Evolutionary conservation across 371 early-diverging fungal species (phyloP).

Genomic region (Zychaea mexicana): DNA sequence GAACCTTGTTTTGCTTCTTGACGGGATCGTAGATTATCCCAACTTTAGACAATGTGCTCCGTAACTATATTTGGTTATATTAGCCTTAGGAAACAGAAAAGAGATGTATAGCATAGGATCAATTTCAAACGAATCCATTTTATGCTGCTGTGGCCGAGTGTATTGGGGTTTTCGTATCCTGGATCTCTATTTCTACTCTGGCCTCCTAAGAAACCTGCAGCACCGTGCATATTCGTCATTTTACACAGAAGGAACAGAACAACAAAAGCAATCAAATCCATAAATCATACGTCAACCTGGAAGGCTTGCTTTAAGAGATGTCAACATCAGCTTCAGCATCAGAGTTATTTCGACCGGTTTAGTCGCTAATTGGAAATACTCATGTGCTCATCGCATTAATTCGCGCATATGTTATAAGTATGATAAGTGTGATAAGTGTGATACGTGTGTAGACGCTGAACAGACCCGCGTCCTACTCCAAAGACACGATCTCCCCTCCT

Average conservation of each 20-base stretch:
- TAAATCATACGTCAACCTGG: not conserved
- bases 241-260: not conserved
- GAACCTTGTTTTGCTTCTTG: constrained; percentile 21
- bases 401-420: too few relatives aligned
- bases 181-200: constrained; percentile 6
- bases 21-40: constrained; percentile 20
- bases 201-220: constrained; percentile 10
- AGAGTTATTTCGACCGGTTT: too few relatives aligned
- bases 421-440: too few relatives aligned
- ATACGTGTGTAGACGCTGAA: too few relatives aligned
- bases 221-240: constrained; percentile 13
- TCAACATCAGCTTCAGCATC: too few relatives aligned
- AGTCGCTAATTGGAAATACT: too few relatives aligned
- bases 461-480: not conserved
- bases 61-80: constrained; percentile 48
- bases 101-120: constrained; percentile 32
- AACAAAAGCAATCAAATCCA: not conserved
- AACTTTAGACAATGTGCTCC: constrained; percentile 23
- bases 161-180: constrained; percentile 2
- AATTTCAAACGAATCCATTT: constrained; percentile 42
- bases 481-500: not conserved
- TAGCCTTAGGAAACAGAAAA: constrained; percentile 24
- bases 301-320: not conserved
- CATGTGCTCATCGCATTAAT: not conserved
- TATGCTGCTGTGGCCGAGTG: constrained; percentile 17